Percentiles rank a stretch among this genome's conserved stretches.
phyloP scores from a whole-genome alignment of 2,329 filamentous ascomycete species.

The Clonostachys solani region DNA sequence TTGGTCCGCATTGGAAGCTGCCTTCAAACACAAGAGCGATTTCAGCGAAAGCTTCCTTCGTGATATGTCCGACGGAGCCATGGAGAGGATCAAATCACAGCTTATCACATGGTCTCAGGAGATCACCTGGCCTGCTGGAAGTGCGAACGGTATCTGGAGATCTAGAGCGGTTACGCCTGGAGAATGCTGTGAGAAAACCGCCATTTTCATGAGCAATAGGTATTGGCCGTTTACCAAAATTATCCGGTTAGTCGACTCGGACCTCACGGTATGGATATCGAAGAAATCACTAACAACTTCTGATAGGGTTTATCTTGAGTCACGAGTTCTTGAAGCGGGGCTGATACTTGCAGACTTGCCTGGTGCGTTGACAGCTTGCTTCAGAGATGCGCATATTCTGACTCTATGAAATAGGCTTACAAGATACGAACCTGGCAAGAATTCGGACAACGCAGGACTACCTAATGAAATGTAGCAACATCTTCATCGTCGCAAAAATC shows the following conservation, averaged over 20 bases:
- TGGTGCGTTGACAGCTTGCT: conserved; percentile 11
- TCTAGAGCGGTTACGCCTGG: conserved; percentile 18
- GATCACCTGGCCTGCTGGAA: conserved; percentile 21
- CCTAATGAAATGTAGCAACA: conserved; percentile 23
- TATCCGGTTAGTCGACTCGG: conserved; percentile 15
- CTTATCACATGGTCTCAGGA: conserved; percentile 18
- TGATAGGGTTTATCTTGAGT: conserved; percentile 19
- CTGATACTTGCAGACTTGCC: conserved; percentile 27
- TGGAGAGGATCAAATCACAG: conserved; percentile 12
- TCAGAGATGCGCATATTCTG: not conserved
- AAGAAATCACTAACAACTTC: not conserved
- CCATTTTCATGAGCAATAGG: conserved; percentile 21
- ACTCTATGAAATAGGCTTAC: conserved; percentile 10
- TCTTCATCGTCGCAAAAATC: conserved; percentile 26
- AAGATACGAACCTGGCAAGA: conserved; percentile 27
- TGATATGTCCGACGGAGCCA: conserved; percentile 18
- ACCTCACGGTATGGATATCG: not conserved
- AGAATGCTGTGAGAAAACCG: conserved; percentile 20
- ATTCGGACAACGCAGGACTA: conserved; percentile 25
- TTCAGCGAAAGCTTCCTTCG: conserved; percentile 13
- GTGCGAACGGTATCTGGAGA: conserved; percentile 16
- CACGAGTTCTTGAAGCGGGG: conserved; percentile 21
- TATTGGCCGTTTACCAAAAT: conserved; percentile 29
- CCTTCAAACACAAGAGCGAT: conserved; percentile 18
- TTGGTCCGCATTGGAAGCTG: conserved; percentile 28